Evolutionary conservation across 148 eudicot species (phyloP), one percentile per base, ranked within the genome.

Genomic region (Suaeda aralocaspica): DNA sequence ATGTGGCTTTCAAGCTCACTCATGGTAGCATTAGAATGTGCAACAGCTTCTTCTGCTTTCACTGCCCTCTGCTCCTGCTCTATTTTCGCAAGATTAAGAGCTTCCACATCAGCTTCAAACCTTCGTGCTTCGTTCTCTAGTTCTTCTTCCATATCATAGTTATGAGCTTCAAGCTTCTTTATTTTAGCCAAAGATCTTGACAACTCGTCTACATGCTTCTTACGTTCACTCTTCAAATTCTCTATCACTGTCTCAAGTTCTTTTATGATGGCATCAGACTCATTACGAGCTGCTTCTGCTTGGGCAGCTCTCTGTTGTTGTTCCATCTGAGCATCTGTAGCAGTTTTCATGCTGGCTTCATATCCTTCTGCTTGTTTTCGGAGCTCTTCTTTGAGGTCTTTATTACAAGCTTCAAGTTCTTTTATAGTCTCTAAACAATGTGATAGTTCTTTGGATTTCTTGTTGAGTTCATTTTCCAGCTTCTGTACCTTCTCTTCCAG

Each of bases 1-100:
- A 86, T 76, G 67, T 80, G 83, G 55, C 50, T 42, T 76, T 88
- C 86, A 5, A 88, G 86, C 74, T 90, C 96, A 48, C 66, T 75
- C 41, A 82, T 57, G 66, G 82, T 64, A n/a, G 57, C 72, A 50
- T 36, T 65, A 41, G 67, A 70, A 50, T 25, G 30, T 50, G 71
- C 31, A 22, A 66, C 72, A 49, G 58, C 62, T 41, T 74, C 68
- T 67, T 78, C 81, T 15, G 81, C 81, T 57, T 55, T 51, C 22
- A 74, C 21, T n/a, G 81, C 81, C 58, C 81, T 69, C 57, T 78
- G 57, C 68, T 78, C 81, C 51, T 73, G 78, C 29, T 39, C 81
- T 56, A 61, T 71, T 76, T 79, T 82, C 31, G 73, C 80, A 59
- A 62, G 75, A 69, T 18, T 69, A 6, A 79, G 52, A 61, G 77